A percentile compares a stretch with the other conserved stretches of the same genome.
phyloP scores from a whole-genome alignment of 1,284 basidiomycete species.

The Melanopsichium pennsylvanicum region DNA sequence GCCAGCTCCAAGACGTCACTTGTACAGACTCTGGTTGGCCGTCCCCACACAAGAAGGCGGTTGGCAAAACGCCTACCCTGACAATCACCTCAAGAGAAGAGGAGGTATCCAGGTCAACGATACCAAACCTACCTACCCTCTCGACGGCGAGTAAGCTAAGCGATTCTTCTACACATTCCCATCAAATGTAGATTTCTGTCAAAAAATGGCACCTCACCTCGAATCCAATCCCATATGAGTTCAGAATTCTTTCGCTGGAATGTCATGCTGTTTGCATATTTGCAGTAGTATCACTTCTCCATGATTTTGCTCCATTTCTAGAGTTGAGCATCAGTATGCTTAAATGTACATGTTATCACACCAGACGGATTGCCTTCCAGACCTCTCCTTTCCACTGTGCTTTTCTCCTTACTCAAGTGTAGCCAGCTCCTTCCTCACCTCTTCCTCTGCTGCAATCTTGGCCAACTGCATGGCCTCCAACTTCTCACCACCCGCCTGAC shows the following conservation, averaged over 20 bases:
- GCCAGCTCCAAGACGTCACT: slow-evolving; percentile 66
- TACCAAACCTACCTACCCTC: slow-evolving; percentile 65
- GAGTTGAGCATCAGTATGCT: no score
- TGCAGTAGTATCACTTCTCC: no score
- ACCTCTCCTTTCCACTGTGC: no score
- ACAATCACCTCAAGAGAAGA: slow-evolving; percentile 64
- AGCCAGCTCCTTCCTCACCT: slow-evolving; percentile 80
- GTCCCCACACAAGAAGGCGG: slow-evolving; percentile 67
- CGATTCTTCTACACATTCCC: no score
- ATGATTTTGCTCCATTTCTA: no score
- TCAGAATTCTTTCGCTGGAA: no score
- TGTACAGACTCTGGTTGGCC: slow-evolving; percentile 68
- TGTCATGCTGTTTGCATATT: no score
- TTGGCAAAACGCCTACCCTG: slow-evolving; percentile 67
- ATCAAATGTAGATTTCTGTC: no score
- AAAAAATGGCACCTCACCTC: no score
- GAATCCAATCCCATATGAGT: no score
- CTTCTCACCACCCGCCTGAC: slow-evolving; percentile 82
- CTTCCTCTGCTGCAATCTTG: slow-evolving; percentile 89
- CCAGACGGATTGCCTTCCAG: no score
- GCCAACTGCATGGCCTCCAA: slow-evolving; percentile 91
- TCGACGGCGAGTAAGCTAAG: slow-evolving; percentile 67
- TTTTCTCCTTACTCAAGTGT: slow-evolving; percentile 69
- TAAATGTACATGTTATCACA: no score
- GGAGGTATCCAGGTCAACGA: slow-evolving; percentile 65